Base-by-base conservation (phyloP, 1,284 basidiomycete species). In the Coriolopsis trogii region DNA sequence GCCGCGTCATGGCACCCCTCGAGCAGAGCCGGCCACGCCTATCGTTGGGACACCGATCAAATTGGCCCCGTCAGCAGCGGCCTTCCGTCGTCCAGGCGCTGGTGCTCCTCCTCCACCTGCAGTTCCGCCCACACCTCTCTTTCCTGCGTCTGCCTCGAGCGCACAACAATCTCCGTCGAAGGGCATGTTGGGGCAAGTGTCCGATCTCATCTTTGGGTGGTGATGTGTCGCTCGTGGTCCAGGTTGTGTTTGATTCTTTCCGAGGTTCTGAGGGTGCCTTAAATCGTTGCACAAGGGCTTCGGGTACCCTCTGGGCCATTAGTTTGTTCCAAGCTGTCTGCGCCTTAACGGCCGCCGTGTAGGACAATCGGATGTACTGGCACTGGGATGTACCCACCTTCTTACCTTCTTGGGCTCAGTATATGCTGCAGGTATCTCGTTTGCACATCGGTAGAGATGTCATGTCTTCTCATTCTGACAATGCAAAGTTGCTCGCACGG, bases 171-270 rank as follows among this genome's bases (percentile, higher is more conserved):
- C 73, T 6, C 73, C 78, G n/a, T 75, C 60, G 47, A 89, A 84
- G 64, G 76, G 85, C 4, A 62, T 89, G 56, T 52, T 90, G 3
- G 85, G 86, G 10, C 85, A 87, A 65, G 81, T 89, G 36, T 84
- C 84, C n/a, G 87, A 89, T 71, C 64, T 88, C 56, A 82, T 90
- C 45, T 89, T 89, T 67, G 87, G 86, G 20, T 88, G 85, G 85
- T 85, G 80, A 70, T 33, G 66, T 28, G 29, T 12, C n/a, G 20
- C n/a, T n/a, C n/a, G n/a, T n/a, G n/a, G n/a, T 8, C 13, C 28
- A 7, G 28, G 28, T 30, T 30, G 28, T 30, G 28, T 30, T 30
- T 30, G 28, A 13, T 13, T n/a, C n/a, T n/a, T n/a, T n/a, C n/a
- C n/a, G n/a, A n/a, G n/a, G n/a, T n/a, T n/a, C n/a, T n/a, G n/a